Conservation (phyloP, 257 asterid genomes). For the Solanum chiquidenum region DNA sequence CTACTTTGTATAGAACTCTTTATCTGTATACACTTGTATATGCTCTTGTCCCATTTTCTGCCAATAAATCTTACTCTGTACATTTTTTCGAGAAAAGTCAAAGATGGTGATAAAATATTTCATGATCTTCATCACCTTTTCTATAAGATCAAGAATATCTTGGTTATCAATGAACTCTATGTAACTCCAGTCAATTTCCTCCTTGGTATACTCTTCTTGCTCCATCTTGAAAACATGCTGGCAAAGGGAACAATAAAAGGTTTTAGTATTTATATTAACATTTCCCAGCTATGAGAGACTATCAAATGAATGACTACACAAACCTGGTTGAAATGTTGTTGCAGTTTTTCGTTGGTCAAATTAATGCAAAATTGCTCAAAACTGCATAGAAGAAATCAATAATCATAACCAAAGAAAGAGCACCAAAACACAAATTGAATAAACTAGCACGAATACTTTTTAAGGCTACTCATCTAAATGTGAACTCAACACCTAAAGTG, state of each 20-base stretch:
- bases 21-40: background rate
- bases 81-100: background rate
- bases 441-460: background rate
- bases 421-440: background rate
- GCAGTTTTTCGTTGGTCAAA: constrained; percentile 92
- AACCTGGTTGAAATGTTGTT: constrained; percentile 97
- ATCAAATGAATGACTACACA: background rate
- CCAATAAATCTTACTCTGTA: background rate
- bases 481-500: background rate
- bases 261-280: background rate
- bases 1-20: background rate
- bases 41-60: background rate
- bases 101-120: background rate
- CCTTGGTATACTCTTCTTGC: constrained; percentile 88
- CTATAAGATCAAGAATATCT: constrained; percentile 90
- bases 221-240: constrained; percentile 98
- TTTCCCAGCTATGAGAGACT: background rate
- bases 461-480: background rate
- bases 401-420: background rate
- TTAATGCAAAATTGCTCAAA: constrained; percentile 94
- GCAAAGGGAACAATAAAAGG: constrained; percentile 7
- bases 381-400: constrained; percentile 38
- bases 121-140: constrained; percentile 40
- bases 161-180: constrained; percentile 82
- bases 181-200: constrained; percentile 93